phyloP scores from a whole-genome alignment of 495 filamentous ascomycete species.

The Penicillium parvum region DNA sequence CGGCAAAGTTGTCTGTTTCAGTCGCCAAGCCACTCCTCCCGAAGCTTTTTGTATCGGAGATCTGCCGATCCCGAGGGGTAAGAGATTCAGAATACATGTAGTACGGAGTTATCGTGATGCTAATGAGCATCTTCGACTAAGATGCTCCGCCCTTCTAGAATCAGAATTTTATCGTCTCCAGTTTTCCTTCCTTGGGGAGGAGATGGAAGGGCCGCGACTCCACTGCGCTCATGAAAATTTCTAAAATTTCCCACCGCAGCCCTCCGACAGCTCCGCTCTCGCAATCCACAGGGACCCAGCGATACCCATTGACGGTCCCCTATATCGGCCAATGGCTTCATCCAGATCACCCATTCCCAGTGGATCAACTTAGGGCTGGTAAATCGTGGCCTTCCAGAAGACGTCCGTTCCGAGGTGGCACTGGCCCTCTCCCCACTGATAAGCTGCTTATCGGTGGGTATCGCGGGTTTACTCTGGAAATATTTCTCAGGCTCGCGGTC shows the following conservation, averaged over 20 bases:
- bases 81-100: background rate
- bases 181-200: too few species aligned
- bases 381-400: background rate
- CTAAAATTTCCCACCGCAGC: background rate
- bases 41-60: background rate
- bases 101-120: too few species aligned
- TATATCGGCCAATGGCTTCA: background rate
- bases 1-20: conserved; percentile 2
- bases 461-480: background rate
- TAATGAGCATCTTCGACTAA: too few species aligned
- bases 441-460: background rate
- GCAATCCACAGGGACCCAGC: too few species aligned
- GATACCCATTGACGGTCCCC: background rate
- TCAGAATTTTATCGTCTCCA: background rate
- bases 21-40: background rate
- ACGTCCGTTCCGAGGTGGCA: background rate
- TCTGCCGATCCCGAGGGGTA: background rate
- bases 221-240: conserved; percentile 1
- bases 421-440: background rate
- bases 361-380: background rate
- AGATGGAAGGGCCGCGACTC: background rate
- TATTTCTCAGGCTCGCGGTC: too few species aligned
- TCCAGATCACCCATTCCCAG: background rate
- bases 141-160: too few species aligned
- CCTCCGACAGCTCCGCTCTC: background rate